phyloP scores from a whole-genome alignment of 2,329 filamentous ascomycete genomes.

The Botrytis fragariae region DNA sequence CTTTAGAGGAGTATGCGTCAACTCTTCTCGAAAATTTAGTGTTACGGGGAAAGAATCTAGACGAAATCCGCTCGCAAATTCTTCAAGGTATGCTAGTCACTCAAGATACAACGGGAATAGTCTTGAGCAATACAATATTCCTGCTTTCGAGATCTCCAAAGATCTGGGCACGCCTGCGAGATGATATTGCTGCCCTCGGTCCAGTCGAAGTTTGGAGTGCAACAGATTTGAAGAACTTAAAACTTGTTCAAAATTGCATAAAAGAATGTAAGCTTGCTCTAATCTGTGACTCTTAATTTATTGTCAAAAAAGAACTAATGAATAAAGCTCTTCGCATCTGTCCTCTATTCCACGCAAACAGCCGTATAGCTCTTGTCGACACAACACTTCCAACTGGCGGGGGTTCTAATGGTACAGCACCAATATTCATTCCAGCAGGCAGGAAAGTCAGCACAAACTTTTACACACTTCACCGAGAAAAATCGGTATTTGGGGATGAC shows the following conservation, averaged over 20 bases:
- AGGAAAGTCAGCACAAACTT: slow-evolving; percentile 6
- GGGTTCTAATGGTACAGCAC: slow-evolving; percentile 21
- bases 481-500: slow-evolving; percentile 62
- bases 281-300: accelerated
- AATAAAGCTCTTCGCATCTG: slow-evolving; percentile 27
- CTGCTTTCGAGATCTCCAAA: neutral
- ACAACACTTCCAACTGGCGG: slow-evolving; percentile 26
- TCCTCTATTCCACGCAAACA: slow-evolving; percentile 27
- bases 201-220: neutral
- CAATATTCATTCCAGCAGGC: slow-evolving; percentile 24
- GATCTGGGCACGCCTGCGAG: neutral
- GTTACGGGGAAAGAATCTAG: no score
- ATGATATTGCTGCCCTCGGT: neutral
- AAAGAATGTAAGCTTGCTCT: neutral
- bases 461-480: slow-evolving; percentile 13
- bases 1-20: neutral
- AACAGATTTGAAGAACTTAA: neutral
- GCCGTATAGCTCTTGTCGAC: slow-evolving; percentile 20
- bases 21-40: neutral
- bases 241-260: slow-evolving; percentile 1
- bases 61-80: slow-evolving; percentile 11
- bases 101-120: slow-evolving; percentile 12
- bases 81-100: slow-evolving; percentile 13
- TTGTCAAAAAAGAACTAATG: neutral
- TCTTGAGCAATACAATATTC: slow-evolving; percentile 13